Evolutionary conservation across 495 filamentous ascomycete species (phyloP).

Genomic region (Trichoderma gamsii): DNA sequence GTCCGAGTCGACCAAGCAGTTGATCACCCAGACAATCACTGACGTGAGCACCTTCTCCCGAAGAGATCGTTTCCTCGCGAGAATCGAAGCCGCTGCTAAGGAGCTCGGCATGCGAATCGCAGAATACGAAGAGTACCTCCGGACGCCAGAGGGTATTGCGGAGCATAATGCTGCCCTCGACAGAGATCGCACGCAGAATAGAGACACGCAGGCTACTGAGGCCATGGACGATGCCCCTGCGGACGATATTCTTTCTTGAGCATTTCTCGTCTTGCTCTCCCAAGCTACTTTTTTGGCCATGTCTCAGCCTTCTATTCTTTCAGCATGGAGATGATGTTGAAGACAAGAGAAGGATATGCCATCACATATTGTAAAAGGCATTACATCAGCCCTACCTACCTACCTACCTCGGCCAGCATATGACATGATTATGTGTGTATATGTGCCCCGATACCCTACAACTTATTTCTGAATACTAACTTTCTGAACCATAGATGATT

Average conservation of each 20-base stretch:
- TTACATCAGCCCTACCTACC: neutral
- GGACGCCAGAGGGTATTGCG: conserved; percentile 8
- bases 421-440: neutral
- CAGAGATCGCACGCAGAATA: conserved; percentile 12
- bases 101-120: conserved; percentile 14
- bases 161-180: conserved; percentile 11
- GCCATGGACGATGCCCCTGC: conserved; percentile 16
- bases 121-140: conserved; percentile 15
- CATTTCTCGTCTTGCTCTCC: conserved; percentile 9
- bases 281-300: neutral
- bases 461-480: neutral
- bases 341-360: neutral
- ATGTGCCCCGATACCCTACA: neutral
- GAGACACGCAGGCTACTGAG: conserved; percentile 25
- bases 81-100: conserved; percentile 11
- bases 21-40: conserved; percentile 14
- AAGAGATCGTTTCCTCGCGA: conserved; percentile 1
- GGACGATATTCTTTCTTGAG: conserved; percentile 17
- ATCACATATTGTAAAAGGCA: neutral
- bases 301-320: neutral
- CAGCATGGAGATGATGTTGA: neutral
- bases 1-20: conserved; percentile 10
- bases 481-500: neutral
- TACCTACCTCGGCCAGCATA: neutral
- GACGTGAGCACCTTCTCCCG: conserved; percentile 2